These are phyloP conservation scores for Halenospora varia DNA, from an alignment of 495 filamentous ascomycete genomes.

Conservation along the genomic window DNA sequence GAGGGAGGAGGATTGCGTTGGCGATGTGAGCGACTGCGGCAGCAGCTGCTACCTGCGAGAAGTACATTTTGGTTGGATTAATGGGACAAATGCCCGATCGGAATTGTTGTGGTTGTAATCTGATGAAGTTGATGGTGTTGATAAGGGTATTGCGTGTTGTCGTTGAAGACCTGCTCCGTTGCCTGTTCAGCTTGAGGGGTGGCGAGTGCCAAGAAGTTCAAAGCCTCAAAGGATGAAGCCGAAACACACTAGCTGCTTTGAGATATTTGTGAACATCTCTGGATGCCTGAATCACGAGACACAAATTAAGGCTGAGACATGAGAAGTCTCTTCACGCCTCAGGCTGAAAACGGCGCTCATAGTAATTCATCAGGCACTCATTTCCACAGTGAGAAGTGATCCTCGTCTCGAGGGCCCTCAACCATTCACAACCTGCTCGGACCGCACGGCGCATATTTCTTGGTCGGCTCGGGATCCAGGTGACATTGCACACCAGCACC, in stretches of 20 bases:
- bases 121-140: neutral
- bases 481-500: neutral
- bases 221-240: neutral
- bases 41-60: slow-evolving; percentile 12
- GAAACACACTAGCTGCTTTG: neutral
- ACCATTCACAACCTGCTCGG: neutral
- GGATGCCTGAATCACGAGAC: neutral
- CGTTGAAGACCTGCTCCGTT: slow-evolving; percentile 14
- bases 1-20: slow-evolving; percentile 21
- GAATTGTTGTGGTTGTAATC: neutral
- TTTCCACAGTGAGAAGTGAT: neutral
- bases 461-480: neutral
- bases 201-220: neutral
- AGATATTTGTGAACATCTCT: neutral
- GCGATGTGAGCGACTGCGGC: neutral
- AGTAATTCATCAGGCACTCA: neutral
- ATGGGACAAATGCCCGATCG: neutral
- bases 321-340: neutral
- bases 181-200: neutral
- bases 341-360: neutral
- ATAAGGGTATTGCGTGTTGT: neutral
- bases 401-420: neutral
- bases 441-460: neutral
- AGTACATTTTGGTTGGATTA: slow-evolving; percentile 17
- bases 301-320: neutral